phyloP scores from a whole-genome alignment of 2,329 filamentous ascomycete species.

The Calonectria fujianensis region DNA sequence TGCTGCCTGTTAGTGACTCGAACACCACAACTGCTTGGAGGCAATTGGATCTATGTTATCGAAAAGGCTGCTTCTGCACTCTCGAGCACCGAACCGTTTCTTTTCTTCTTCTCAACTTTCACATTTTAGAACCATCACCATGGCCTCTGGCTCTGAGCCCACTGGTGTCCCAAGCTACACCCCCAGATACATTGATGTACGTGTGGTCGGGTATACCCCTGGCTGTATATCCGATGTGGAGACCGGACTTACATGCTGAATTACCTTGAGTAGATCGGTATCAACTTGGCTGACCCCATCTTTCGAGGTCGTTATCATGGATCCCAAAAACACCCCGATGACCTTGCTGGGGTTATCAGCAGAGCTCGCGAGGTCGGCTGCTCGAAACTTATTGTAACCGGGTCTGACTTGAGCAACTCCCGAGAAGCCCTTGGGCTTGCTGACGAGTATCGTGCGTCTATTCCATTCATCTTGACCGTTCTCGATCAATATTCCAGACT shows the following conservation, averaged over 20 bases:
- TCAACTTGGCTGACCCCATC: slow-evolving; percentile 95
- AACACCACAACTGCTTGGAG: slow-evolving; percentile 3
- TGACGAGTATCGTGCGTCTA: slow-evolving; percentile 80
- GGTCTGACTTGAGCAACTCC: slow-evolving; percentile 88
- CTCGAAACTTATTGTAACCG: slow-evolving; percentile 93
- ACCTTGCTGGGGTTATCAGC: slow-evolving; percentile 85
- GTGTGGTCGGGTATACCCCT: slow-evolving; percentile 48
- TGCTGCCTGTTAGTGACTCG: slow-evolving; percentile 37
- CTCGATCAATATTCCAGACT: slow-evolving; percentile 18
- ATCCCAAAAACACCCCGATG: slow-evolving; percentile 82
- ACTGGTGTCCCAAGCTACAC: slow-evolving; percentile 51
- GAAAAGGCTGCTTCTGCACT: slow-evolving; percentile 46
- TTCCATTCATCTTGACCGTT: slow-evolving; percentile 35
- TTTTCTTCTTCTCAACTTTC: slow-evolving; percentile 31
- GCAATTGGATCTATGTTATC: slow-evolving; percentile 49
- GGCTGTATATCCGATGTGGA: slow-evolving; percentile 34
- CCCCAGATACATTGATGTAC: slow-evolving; percentile 78
- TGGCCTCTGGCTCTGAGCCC: slow-evolving; percentile 54
- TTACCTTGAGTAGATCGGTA: slow-evolving; percentile 79
- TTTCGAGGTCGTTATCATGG: slow-evolving; percentile 91
- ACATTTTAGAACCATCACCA: slow-evolving; percentile 46
- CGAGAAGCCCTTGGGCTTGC: slow-evolving; percentile 84
- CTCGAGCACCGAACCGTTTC: slow-evolving; percentile 11
- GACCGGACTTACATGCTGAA: slow-evolving; percentile 46
- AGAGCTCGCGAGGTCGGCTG: slow-evolving; percentile 87